phyloP scores from a whole-genome alignment of 2,329 filamentous ascomycete species.

The Stylonectria norvegica region DNA sequence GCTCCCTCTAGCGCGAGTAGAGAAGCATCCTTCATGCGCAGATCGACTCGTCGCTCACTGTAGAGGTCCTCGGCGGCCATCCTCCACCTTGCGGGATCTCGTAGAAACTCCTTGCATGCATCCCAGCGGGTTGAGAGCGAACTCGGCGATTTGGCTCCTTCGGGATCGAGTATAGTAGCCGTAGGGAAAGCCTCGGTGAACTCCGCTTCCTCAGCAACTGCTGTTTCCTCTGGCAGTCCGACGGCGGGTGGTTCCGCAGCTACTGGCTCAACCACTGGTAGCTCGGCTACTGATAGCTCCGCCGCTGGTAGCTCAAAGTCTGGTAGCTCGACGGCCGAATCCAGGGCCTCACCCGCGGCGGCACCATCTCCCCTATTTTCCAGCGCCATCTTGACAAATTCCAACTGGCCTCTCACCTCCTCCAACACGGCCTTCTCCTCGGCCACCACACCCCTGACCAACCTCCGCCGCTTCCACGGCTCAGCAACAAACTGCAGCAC shows the following conservation, averaged over 20 bases:
- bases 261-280: slow-evolving; percentile 3
- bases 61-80: slow-evolving; percentile 54
- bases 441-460: slow-evolving; percentile 80
- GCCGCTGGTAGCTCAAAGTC: slow-evolving; percentile 4
- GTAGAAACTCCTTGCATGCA: slow-evolving; percentile 43
- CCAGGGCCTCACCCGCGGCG: slow-evolving; percentile 5
- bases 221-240: slow-evolving; percentile 5
- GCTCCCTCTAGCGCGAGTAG: slow-evolving; percentile 66
- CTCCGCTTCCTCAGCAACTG: slow-evolving; percentile 6
- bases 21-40: slow-evolving; percentile 68
- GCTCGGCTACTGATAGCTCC: not conserved
- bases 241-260: slow-evolving; percentile 3
- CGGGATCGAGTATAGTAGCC: slow-evolving; percentile 4
- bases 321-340: slow-evolving; percentile 12
- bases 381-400: slow-evolving; percentile 30
- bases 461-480: slow-evolving; percentile 78
- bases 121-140: slow-evolving; percentile 1
- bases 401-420: slow-evolving; percentile 44
- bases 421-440: slow-evolving; percentile 62
- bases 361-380: slow-evolving; percentile 24
- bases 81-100: slow-evolving; percentile 45
- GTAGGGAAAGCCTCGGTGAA: slow-evolving; percentile 4
- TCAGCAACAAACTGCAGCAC: slow-evolving; percentile 86
- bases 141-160: slow-evolving; percentile 4
- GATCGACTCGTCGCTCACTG: slow-evolving; percentile 60